Evolutionary conservation across 345 rosid species (phyloP).

Genomic region (Microcos paniculata): DNA sequence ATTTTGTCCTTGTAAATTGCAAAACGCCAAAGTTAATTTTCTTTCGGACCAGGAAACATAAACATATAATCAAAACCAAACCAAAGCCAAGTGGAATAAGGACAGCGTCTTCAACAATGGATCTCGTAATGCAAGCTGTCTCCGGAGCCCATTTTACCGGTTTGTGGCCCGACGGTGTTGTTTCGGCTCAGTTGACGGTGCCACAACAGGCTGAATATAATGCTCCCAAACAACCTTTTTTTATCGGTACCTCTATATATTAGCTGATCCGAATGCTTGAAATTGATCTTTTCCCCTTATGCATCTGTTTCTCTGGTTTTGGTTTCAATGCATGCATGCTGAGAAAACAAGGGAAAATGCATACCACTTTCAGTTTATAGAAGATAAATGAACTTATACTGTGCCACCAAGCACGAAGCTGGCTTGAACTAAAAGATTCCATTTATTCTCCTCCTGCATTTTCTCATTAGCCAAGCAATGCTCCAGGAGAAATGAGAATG

Average conservation of each 20-base stretch:
- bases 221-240: conserved; percentile 65
- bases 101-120: conserved; percentile 30
- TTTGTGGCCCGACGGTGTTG: conserved; percentile 40
- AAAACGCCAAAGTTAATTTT: too few species aligned
- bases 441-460: too few species aligned
- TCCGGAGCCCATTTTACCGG: conserved; percentile 97
- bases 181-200: conserved; percentile 33
- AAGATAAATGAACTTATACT: too few species aligned
- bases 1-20: too few species aligned
- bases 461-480: background rate
- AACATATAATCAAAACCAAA: too few species aligned
- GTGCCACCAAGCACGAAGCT: too few species aligned
- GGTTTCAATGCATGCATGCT: background rate
- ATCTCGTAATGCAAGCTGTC: conserved; percentile 87
- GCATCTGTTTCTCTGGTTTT: background rate
- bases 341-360: too few species aligned
- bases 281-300: background rate
- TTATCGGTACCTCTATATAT: conserved; percentile 62
- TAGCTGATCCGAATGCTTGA: too few species aligned
- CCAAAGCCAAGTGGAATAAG: too few species aligned
- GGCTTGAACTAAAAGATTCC: too few species aligned
- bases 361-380: too few species aligned
- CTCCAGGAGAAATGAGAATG: background rate
- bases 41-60: too few species aligned
- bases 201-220: conserved; percentile 37